Conservation (phyloP, 257 asterid species). For the Cordia subcordata region DNA sequence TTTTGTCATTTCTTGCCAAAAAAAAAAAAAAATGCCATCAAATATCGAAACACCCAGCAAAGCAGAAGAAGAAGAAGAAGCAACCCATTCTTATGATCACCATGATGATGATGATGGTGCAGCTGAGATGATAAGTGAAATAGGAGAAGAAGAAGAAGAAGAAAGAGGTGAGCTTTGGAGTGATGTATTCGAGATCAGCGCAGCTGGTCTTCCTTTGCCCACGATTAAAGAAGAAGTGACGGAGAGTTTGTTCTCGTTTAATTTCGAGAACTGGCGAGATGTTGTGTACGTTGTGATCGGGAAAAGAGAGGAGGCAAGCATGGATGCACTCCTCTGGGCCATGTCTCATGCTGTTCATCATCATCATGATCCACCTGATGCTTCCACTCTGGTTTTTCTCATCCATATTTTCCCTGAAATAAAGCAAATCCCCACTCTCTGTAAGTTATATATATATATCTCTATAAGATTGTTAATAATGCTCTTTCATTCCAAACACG, state of each 20-base stretch:
- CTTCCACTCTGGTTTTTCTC: conserved; percentile 42
- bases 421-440: conserved; percentile 64
- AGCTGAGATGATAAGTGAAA: too few species aligned
- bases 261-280: conserved; percentile 20
- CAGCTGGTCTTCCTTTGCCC: not conserved
- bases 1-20: too few species aligned
- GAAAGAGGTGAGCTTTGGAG: conserved; percentile 3
- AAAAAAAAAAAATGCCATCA: too few species aligned
- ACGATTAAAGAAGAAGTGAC: conserved; percentile 25
- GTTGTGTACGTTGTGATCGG: conserved; percentile 49
- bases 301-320: conserved; percentile 33
- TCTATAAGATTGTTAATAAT: too few species aligned
- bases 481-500: too few species aligned
- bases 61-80: too few species aligned
- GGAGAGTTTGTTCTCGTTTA: conserved; percentile 26
- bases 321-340: conserved; percentile 65
- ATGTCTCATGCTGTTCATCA: conserved; percentile 23
- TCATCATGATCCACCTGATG: conserved; percentile 6
- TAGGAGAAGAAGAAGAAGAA: conserved; percentile 5
- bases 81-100: not conserved
- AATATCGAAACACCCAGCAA: too few species aligned
- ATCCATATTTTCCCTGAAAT: conserved; percentile 61
- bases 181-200: not conserved
- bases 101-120: too few species aligned
- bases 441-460: conserved; percentile 27